Evolutionary conservation across 305 asterid species (phyloP), one percentile per base, ranked within the genome.

Genomic region (Petunia hybrid): DNA sequence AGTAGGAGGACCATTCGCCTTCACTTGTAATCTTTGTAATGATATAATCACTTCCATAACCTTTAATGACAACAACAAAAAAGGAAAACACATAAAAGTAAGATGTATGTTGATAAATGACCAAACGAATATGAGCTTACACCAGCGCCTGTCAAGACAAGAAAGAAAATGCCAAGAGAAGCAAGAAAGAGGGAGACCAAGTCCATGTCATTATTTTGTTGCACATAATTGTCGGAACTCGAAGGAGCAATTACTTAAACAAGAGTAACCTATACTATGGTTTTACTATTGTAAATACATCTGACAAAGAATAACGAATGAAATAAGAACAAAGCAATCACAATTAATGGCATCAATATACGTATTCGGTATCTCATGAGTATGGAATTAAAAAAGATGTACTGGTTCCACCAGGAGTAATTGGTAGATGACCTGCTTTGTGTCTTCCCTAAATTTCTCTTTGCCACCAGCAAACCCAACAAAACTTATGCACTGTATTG

Each of bases 11-110:
- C 31, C 31, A 22, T 22, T 22, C 31, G 31, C 31, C 31, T 22
- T 22, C 31, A 1, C 31, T 22, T 22, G 31, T 22, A 22, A 22
- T 22, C 31, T 1, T 22, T 22, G 31, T 22, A 77, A 51, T 43
- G 82, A 68, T 79, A 69, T 83, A 51, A 83, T 75, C 66, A 68
- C 83, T 70, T 78, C 82, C 85, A 83, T 83, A 53, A 70, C 83
- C 82, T 82, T 46, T 77, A 36, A 12, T 57, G 22, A n/a, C 40
- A 53, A 41, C 4, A 46, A 7, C 0, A 7, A 46, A n/a, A n/a
- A 46, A 8, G 2, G 53, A 10, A 8, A 68, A 41, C 2, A 6
- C 2, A 7, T 46, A 46, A 6, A 1, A 46, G 56, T 48, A 48
- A 48, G 56, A 12, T 48, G 4, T 48, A 48, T 48, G 56, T 48